Evolutionary conservation across 768 basidiomycete genomes (phyloP).

Genomic region (Naganishia antarctica): DNA sequence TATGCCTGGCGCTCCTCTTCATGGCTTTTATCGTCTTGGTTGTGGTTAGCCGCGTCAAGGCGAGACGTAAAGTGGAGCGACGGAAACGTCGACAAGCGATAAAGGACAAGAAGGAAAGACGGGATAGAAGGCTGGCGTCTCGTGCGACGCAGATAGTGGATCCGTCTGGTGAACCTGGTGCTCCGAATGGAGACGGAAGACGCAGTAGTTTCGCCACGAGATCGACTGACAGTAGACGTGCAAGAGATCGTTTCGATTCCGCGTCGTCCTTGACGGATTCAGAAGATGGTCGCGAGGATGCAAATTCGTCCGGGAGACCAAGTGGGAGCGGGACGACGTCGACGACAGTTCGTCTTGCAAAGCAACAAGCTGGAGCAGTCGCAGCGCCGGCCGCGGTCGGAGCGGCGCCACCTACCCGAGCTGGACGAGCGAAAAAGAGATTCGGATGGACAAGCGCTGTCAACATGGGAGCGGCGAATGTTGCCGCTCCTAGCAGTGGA

Average conservation of each 20-base stretch:
- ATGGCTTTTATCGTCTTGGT: constrained; percentile 39
- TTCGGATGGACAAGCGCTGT: constrained; percentile 19
- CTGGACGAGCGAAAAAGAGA: constrained; percentile 13
- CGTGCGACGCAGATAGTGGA: neutral
- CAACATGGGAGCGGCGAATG: neutral
- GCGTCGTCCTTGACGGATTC: constrained; percentile 15
- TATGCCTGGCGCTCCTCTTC: constrained; percentile 40
- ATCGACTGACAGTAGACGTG: neutral
- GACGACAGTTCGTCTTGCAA: constrained; percentile 12
- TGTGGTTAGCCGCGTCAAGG: constrained; percentile 40
- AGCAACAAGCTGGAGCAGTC: neutral
- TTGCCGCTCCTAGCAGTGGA: neutral
- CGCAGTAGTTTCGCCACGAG: neutral
- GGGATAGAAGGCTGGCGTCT: constrained; percentile 2
- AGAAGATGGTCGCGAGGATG: constrained; percentile 2
- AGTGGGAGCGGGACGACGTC: constrained; percentile 7
- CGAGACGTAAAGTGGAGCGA: constrained; percentile 32
- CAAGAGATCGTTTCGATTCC: neutral
- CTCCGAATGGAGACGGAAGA: neutral
- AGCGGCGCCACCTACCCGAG: neutral
- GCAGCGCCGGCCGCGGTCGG: no score
- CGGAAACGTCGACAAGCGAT: constrained; percentile 34
- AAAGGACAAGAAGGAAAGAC: constrained; percentile 3
- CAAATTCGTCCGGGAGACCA: neutral
- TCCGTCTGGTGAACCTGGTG: neutral